A percentile compares a stretch with the other conserved stretches of the same genome.
phyloP scores from a whole-genome alignment of 148 eudicot genomes.

The Heliosperma pusillum region DNA sequence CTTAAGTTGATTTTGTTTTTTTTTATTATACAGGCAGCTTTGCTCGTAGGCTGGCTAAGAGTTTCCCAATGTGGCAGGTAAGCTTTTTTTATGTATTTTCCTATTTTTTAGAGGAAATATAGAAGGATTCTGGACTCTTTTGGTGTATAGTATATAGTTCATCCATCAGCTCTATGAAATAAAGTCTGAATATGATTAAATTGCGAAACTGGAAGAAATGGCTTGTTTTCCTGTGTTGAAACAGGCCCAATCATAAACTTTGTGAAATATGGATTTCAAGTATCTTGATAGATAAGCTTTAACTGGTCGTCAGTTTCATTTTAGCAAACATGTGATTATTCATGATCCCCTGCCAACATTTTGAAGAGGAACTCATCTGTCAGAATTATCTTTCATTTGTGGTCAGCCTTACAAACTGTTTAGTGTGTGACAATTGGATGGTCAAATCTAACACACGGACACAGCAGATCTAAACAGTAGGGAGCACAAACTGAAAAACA shows the following conservation, averaged over 20 bases:
- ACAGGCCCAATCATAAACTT: no score
- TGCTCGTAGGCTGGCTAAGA: conserved; percentile 78
- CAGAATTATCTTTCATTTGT: neutral
- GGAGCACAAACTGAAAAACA: neutral
- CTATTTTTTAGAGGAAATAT: neutral
- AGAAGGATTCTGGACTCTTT: neutral
- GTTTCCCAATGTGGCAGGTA: conserved; percentile 95
- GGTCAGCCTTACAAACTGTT: neutral
- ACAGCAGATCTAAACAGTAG: neutral
- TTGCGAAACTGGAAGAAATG: neutral
- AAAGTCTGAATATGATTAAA: neutral
- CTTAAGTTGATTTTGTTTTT: conserved; percentile 5
- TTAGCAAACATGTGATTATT: neutral
- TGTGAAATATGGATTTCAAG: neutral
- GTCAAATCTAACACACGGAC: neutral
- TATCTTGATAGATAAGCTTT: neutral
- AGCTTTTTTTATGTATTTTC: conserved; percentile 8
- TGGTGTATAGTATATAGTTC: neutral
- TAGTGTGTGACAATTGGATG: neutral
- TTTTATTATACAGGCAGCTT: conserved; percentile 29
- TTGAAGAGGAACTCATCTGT: neutral
- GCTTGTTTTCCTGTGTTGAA: neutral
- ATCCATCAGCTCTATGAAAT: neutral
- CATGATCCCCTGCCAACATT: neutral
- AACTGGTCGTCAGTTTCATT: neutral